Evolutionary conservation across 2,329 filamentous ascomycete species (phyloP).

Genomic region (Chalara sp.): DNA sequence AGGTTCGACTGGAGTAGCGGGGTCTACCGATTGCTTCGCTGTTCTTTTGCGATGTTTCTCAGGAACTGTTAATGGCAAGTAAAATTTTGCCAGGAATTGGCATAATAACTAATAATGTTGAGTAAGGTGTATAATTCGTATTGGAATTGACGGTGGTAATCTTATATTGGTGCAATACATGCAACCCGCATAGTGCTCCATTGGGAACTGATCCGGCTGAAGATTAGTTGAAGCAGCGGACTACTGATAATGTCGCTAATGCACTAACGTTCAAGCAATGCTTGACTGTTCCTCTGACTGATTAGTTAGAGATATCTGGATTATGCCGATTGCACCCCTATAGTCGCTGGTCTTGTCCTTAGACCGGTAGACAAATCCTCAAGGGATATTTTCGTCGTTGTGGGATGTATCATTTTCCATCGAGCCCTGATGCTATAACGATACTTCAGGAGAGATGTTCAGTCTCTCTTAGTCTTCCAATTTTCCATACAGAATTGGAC

Average conservation of each 20-base stretch:
- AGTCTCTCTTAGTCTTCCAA: too few relatives aligned
- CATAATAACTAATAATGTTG: constrained; percentile 81
- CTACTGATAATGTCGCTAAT: constrained; percentile 81
- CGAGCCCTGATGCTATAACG: too few relatives aligned
- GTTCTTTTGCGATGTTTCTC: constrained; percentile 52
- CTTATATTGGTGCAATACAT: constrained; percentile 91
- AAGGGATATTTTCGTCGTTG: too few relatives aligned
- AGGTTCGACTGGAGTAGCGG: constrained; percentile 11
- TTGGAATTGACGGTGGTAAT: constrained; percentile 75
- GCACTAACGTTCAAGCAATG: constrained; percentile 80
- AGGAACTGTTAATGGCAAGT: constrained; percentile 80
- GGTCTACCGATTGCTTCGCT: constrained; percentile 10
- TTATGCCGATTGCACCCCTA: too few relatives aligned
- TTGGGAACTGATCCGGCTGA: constrained; percentile 73
- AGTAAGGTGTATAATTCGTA: constrained; percentile 87
- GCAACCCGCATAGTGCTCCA: constrained; percentile 86
- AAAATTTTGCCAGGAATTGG: constrained; percentile 90
- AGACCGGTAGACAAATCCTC: too few relatives aligned
- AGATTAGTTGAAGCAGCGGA: constrained; percentile 55
- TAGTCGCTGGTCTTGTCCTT: too few relatives aligned
- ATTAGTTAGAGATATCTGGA: too few relatives aligned
- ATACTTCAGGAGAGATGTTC: too few relatives aligned
- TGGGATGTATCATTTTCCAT: too few relatives aligned
- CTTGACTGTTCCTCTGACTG: constrained; percentile 65
- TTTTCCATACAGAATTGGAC: too few relatives aligned